Evolutionary conservation across 2,329 filamentous ascomycete species (phyloP).

Genomic region (Aureobasidium lini): DNA sequence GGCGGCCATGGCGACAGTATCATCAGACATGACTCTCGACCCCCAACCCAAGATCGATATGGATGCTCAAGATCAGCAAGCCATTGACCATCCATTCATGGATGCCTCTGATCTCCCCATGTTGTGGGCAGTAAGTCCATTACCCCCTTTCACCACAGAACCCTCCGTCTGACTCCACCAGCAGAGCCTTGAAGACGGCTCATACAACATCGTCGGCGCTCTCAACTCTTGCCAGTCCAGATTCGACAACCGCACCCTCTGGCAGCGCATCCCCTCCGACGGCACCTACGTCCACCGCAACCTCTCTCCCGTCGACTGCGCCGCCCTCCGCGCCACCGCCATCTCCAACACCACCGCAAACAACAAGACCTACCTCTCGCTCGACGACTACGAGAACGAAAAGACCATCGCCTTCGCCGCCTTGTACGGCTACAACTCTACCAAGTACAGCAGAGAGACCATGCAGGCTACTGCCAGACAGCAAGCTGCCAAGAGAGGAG

Average conservation of each 20-base stretch:
- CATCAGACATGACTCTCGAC: too few species aligned
- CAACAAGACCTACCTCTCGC: background rate
- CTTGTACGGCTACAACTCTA: background rate
- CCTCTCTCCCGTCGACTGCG: background rate
- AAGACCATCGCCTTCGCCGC: background rate
- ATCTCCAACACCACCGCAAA: background rate
- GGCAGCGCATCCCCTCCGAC: background rate
- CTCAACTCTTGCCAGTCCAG: background rate
- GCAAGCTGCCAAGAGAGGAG: background rate
- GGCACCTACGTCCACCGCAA: background rate
- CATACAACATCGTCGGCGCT: background rate
- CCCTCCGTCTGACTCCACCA: background rate
- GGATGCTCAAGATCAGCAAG: too few species aligned
- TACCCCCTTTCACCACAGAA: accelerated
- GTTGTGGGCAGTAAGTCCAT: background rate
- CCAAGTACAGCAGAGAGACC: background rate
- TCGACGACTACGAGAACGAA: background rate
- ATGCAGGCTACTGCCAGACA: background rate
- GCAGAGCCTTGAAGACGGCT: background rate
- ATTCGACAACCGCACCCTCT: background rate
- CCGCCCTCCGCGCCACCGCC: background rate
- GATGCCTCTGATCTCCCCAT: background rate
- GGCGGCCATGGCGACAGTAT: too few species aligned
- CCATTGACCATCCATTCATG: background rate
- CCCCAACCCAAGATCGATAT: too few species aligned